Percentiles rank a stretch among this genome's conserved stretches.
Evolutionary conservation across 345 rosid genomes (phyloP).

Genomic region (Salix purpurea): DNA sequence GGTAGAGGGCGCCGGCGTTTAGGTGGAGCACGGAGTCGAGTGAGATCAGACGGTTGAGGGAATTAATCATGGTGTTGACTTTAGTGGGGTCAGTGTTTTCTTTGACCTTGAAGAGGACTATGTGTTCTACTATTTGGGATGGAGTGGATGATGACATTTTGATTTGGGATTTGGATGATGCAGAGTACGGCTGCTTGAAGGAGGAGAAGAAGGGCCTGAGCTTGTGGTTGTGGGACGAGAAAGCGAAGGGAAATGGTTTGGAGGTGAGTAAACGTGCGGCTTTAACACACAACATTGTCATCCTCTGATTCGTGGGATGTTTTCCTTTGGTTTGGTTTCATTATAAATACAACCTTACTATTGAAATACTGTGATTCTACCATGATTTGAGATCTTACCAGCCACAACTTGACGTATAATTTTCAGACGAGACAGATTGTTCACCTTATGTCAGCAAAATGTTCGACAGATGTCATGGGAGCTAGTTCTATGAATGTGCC

Average conservation of each 20-base stretch:
- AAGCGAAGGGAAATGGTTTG: slow-evolving; percentile 15
- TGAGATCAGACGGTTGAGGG: slow-evolving; percentile 49
- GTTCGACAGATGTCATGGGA: too few species aligned
- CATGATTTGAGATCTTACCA: too few species aligned
- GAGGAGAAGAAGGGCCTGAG: slow-evolving; percentile 5
- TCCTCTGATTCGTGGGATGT: not conserved
- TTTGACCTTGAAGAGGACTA: slow-evolving; percentile 80
- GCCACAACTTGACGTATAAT: too few species aligned
- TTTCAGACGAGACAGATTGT: too few species aligned
- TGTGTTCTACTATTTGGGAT: slow-evolving; percentile 47
- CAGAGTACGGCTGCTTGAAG: slow-evolving; percentile 13
- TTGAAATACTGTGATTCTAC: too few species aligned
- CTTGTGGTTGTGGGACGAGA: slow-evolving; percentile 9
- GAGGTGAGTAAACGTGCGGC: slow-evolving; percentile 13
- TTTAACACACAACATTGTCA: slow-evolving; percentile 25
- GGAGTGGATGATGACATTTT: slow-evolving; percentile 29
- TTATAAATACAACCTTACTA: too few species aligned
- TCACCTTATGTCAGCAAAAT: too few species aligned
- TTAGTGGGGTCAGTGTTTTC: slow-evolving; percentile 38
- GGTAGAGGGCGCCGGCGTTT: slow-evolving; percentile 52
- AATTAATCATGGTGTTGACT: slow-evolving; percentile 48
- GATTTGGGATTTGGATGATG: slow-evolving; percentile 1
- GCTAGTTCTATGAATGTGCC: too few species aligned
- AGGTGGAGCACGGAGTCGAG: slow-evolving; percentile 63
- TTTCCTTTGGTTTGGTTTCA: not conserved